Percentiles rank a stretch among this genome's conserved stretches.
phyloP scores from a whole-genome alignment of 441 rosid species.

The Mallotus repandus region DNA sequence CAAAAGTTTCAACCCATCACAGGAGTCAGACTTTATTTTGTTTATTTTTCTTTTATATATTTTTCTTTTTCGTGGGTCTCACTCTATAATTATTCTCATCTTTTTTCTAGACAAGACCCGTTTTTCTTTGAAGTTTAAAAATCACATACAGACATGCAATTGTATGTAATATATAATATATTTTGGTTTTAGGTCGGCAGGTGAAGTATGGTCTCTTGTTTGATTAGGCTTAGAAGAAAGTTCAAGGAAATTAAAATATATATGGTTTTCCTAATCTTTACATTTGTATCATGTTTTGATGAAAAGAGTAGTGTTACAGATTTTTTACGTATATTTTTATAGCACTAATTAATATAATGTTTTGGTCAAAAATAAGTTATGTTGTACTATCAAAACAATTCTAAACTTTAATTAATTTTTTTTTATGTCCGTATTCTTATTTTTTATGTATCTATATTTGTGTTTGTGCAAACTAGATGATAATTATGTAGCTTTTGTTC shows the following conservation, averaged over 20 bases:
- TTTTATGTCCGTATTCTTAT: no score
- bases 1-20: background rate
- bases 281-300: no score
- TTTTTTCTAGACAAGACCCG: background rate
- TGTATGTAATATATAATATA: background rate
- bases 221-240: conserved; percentile 16
- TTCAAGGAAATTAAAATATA: background rate
- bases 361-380: no score
- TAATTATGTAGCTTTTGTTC: no score
- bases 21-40: background rate
- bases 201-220: conserved; percentile 6
- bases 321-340: no score
- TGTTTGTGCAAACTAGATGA: no score
- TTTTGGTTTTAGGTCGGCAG: conserved; percentile 21
- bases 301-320: no score
- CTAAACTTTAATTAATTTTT: no score
- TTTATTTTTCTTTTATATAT: background rate
- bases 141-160: background rate
- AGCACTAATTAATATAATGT: no score
- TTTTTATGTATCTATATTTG: no score
- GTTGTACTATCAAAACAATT: no score
- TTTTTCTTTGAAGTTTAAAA: background rate
- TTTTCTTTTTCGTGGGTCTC: conserved; percentile 15
- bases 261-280: background rate
- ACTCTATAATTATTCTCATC: background rate